Evolutionary conservation across 2,329 filamentous ascomycete genomes (phyloP), one percentile per base, ranked within the genome.

Genomic region (Verticillium isaacii): DNA sequence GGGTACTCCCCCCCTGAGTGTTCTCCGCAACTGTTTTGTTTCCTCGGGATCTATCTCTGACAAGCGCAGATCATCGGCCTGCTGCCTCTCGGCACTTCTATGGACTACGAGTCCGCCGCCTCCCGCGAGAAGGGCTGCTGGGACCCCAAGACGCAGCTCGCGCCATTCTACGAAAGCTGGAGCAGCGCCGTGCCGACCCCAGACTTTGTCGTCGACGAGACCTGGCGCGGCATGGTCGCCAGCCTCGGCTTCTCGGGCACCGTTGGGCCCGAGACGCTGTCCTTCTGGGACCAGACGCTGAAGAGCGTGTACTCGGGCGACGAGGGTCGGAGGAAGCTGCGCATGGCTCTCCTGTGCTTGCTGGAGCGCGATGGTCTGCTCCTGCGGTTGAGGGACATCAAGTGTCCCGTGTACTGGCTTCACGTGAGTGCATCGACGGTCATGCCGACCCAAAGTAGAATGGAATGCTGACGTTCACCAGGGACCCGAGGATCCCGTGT

Each of bases 321-420:
- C 61, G 75, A 81, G 63, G 82, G 82, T 3, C 73, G 80, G n/a
- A 75, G 69, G 64, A 82, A 81, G 71, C 68, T 81, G 37, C 72
- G 77, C 58, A 78, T 82, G 72, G 78, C 81, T 0, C 71, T 78
- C 6, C 71, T 75, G 9, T 77, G 74, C 65, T 71, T 85, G 7
- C 58, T 80, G 14, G 78, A 80, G 62, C 70, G 82, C 39, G 82
- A 84, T 60, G 77, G 81, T 1, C 72, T 84, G 5, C 67, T 81
- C 8, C 63, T 75, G n/a, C 73, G 82, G 12, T 61, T 84, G 41
- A 64, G 73, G 23, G 78, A 84, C 63, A 68, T 85, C 62, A 77
- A 72, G 62, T 84, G 81, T 61, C 82, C 82, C 2, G 79, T 85
- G 9, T 75, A 80, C 61, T 84, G 82, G 82, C 71, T 84, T 17